phyloP scores from a whole-genome alignment of 768 basidiomycete species.

The Pleurotus giganteus region DNA sequence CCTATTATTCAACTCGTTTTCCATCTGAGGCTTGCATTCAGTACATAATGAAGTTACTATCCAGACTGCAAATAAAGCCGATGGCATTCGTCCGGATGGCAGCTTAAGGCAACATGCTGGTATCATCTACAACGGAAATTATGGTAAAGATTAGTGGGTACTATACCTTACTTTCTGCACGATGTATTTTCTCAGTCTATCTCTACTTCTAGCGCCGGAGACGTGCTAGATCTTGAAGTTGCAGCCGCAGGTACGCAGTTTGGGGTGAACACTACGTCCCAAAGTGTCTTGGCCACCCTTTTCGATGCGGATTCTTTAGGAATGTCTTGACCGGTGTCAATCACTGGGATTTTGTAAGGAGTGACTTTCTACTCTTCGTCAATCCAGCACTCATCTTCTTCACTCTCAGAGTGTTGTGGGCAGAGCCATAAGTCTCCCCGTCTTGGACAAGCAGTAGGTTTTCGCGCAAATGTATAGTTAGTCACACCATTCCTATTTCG shows the following conservation, averaged over 20 bases:
- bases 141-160: constrained; percentile 48
- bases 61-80: constrained; percentile 42
- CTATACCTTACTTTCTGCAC: not conserved
- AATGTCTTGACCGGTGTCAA: constrained; percentile 54
- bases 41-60: constrained; percentile 55
- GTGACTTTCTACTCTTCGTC: not conserved
- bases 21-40: not conserved
- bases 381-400: not conserved
- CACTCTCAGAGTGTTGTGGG: constrained; percentile 33
- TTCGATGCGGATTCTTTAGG: constrained; percentile 53
- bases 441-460: constrained; percentile 40
- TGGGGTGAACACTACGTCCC: constrained; percentile 38
- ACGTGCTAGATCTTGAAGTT: constrained; percentile 59
- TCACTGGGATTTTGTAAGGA: constrained; percentile 71
- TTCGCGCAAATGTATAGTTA: not conserved
- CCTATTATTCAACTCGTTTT: not conserved
- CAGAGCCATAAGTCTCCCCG: constrained; percentile 66
- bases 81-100: constrained; percentile 59
- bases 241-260: constrained; percentile 60
- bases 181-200: not conserved
- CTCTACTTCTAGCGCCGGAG: constrained; percentile 44
- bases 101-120: constrained; percentile 57
- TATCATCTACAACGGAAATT: constrained; percentile 71
- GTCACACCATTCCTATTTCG: not conserved
- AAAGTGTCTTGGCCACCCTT: constrained; percentile 50